Percentiles rank a stretch among this genome's conserved stretches.
Evolutionary conservation across 2,329 filamentous ascomycete species (phyloP).

Genomic region (Verticillium nubilum): DNA sequence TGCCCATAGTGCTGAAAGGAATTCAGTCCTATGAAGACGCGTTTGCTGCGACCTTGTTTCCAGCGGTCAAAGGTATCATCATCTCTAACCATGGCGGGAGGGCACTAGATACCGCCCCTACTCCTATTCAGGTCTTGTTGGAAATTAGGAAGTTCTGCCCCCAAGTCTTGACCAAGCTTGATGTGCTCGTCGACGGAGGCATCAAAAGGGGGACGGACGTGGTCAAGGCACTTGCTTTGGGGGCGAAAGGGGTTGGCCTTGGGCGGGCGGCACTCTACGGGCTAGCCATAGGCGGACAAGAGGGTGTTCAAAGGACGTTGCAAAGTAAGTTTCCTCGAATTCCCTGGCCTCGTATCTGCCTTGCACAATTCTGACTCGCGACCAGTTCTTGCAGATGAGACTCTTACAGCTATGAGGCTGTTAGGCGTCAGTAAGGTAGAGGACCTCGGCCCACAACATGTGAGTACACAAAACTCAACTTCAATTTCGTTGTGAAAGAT

Average conservation of each 20-base stretch:
- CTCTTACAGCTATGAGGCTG: slow-evolving; percentile 18
- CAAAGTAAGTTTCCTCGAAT: slow-evolving; percentile 38
- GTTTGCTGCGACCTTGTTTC: slow-evolving; percentile 8
- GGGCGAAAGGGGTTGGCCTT: slow-evolving; percentile 48
- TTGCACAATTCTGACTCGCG: neutral
- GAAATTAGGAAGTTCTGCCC: slow-evolving; percentile 45
- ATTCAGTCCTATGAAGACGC: slow-evolving; percentile 49
- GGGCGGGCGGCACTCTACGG: slow-evolving; percentile 48
- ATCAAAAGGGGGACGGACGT: slow-evolving; percentile 49
- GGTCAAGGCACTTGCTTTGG: slow-evolving; percentile 46
- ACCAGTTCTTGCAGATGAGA: slow-evolving; percentile 19
- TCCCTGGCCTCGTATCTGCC: neutral
- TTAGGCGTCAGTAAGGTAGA: slow-evolving; percentile 17
- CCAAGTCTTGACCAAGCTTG: slow-evolving; percentile 41
- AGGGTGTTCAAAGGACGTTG: slow-evolving; percentile 47
- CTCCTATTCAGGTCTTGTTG: slow-evolving; percentile 34
- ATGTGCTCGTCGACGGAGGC: slow-evolving; percentile 49
- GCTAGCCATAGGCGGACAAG: slow-evolving; percentile 43
- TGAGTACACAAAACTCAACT: slow-evolving; percentile 10
- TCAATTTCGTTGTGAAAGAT: too few relatives aligned
- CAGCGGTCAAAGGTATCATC: slow-evolving; percentile 42
- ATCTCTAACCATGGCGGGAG: slow-evolving; percentile 55
- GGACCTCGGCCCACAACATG: slow-evolving; percentile 16
- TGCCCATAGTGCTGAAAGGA: slow-evolving; percentile 52
- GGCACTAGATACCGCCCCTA: slow-evolving; percentile 35